Evolutionary conservation across 1,284 basidiomycete species (phyloP), one percentile per base, ranked within the genome.

Genomic region (Heterobasidion occidentale): DNA sequence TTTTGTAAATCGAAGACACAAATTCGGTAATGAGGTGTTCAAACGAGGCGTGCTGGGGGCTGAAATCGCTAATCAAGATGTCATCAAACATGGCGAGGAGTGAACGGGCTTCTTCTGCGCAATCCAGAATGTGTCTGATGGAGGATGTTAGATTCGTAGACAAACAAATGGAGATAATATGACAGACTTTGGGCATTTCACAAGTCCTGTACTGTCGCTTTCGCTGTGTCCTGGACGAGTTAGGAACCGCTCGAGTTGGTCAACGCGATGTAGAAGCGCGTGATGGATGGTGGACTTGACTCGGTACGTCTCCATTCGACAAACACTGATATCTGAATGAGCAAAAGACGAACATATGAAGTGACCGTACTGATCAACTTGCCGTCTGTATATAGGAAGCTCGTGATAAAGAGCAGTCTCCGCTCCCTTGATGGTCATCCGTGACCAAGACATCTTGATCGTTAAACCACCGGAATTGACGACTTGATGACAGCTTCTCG

Each of bases 401-500:
- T 91, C 88, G 53, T 86, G 78, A 62, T 80, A 78, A 45, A 86
- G 72, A 1, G 88, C 86, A 0, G 74, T 72, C 46, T 65, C 65
- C 15, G 88, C 67, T 3, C 86, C 84, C 49, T 70, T 65, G 12
- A 86, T 63, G 9, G 85, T 84, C 87, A 91, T 89, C 47, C 89
- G 75, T 1, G 88, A 90, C 88, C 88, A 91, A 1, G 87, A 86
- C 9, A 81, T 81, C 68, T 92, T 92, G 65, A 89, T 74, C 0
- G 87, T 87, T 33, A 91, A 74, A 9, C 89, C 88, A 33, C 89
- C 87, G 52, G 73, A 70, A 62, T 91, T 92, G 19, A 90, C 76
- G 5, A 91, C 88, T 64, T 61, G 62, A 56, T 89, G 86, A 58
- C 81, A 86, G 58, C 81, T 86, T 60, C 85, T 74, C 19, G 86